Conservation (phyloP, 2,329 filamentous ascomycete genomes). For the Monosporascus sp. region DNA sequence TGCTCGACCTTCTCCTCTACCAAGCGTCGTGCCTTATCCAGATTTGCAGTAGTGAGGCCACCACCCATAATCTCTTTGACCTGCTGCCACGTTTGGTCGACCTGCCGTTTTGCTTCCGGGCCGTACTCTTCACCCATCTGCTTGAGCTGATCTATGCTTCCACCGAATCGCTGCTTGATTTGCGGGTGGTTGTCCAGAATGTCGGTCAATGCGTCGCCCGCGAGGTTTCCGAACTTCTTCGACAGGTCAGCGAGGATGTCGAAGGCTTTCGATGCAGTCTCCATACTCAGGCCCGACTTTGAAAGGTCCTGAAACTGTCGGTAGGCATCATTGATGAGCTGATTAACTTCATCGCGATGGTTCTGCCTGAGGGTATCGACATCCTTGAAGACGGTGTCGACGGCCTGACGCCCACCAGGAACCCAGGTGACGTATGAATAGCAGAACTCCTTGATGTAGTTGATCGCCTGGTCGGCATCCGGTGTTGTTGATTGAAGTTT, state of each 20-base stretch:
- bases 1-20: conserved; percentile 67
- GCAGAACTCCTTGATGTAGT: conserved; percentile 60
- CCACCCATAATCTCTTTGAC: conserved; percentile 58
- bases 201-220: conserved; percentile 57
- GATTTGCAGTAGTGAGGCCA: conserved; percentile 50
- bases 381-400: conserved; percentile 67
- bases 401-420: conserved; percentile 63
- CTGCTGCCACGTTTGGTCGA: conserved; percentile 66
- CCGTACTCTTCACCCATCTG: conserved; percentile 65
- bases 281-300: conserved; percentile 55
- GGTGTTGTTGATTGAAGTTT: conserved; percentile 60
- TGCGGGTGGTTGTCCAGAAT: conserved; percentile 70
- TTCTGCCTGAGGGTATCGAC: conserved; percentile 63
- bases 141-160: conserved; percentile 64
- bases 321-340: conserved; percentile 64
- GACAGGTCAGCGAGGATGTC: conserved; percentile 59
- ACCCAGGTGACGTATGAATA: conserved; percentile 68
- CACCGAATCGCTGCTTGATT: conserved; percentile 67
- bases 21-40: conserved; percentile 55
- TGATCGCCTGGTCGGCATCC: conserved; percentile 60
- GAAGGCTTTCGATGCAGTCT: conserved; percentile 57
- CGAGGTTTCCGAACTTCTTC: conserved; percentile 54
- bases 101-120: conserved; percentile 71
- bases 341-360: conserved; percentile 65
- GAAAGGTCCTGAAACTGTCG: conserved; percentile 58